Percentiles rank a stretch among this genome's conserved stretches.
These are phyloP conservation scores for Symbiotaphrina buchneri DNA, from an alignment of 495 filamentous ascomycete genomes.

Conservation along the genomic window DNA sequence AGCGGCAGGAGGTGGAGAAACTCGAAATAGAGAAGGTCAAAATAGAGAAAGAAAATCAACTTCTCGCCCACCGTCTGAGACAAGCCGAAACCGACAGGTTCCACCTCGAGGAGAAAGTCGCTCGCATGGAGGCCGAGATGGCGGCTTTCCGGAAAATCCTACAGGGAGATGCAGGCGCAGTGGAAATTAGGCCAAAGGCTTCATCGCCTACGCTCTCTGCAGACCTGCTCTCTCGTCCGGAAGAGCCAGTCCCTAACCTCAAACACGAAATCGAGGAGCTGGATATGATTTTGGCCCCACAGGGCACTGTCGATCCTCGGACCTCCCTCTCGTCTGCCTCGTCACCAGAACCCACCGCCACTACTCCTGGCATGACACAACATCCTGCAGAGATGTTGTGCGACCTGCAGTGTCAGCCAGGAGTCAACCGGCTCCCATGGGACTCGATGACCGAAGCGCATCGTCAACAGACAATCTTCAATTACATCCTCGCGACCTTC, in stretches of 20 bases:
- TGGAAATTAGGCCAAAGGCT: conserved; percentile 7
- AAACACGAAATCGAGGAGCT: conserved; percentile 32
- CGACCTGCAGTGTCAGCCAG: conserved; percentile 99
- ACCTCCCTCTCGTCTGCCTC: conserved; percentile 18
- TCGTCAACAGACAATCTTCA: conserved; percentile 16
- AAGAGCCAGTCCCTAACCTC: conserved; percentile 14
- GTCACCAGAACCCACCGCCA: conserved; percentile 23
- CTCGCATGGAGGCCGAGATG: conserved; percentile 36
- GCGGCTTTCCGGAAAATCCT: conserved; percentile 20
- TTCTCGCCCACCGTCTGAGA: conserved; percentile 39
- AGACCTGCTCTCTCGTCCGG: conserved; percentile 5
- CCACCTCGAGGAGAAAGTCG: conserved; percentile 39
- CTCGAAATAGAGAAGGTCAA: conserved; percentile 52
- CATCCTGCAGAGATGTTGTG: conserved; percentile 99
- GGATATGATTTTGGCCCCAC: conserved; percentile 14
- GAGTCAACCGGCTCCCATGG: conserved; percentile 15
- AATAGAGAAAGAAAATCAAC: conserved; percentile 45
- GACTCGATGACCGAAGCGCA: conserved; percentile 22
- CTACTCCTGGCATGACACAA: conserved; percentile 89
- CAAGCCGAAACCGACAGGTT: conserved; percentile 43
- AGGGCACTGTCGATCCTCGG: conserved; percentile 6
- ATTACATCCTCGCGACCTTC: conserved; percentile 2
- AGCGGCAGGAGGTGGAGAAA: conserved; percentile 80
- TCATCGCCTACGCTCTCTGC: conserved; percentile 20
- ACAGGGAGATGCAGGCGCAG: conserved; percentile 9